Conservation (phyloP, 495 filamentous ascomycete genomes). For the Podospora tetraspora region DNA sequence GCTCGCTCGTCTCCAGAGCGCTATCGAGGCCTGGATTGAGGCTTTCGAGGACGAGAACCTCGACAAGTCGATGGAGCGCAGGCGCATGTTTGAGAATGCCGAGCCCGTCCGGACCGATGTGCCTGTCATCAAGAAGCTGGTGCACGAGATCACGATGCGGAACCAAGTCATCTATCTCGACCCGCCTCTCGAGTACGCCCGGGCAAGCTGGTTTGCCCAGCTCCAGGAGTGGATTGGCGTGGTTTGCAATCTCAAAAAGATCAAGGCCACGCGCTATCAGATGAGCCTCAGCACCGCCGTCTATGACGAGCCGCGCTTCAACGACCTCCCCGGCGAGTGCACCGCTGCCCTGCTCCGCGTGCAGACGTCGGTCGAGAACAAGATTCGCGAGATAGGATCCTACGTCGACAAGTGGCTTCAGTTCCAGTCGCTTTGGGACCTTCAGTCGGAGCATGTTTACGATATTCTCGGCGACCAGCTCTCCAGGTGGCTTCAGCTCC, state of each 20-base stretch:
- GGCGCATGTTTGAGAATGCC: conserved; percentile 36
- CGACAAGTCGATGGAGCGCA: conserved; percentile 42
- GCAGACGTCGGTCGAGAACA: conserved; percentile 73
- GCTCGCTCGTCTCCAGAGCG: conserved; percentile 67
- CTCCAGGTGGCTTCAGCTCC: conserved; percentile 83
- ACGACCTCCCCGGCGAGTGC: conserved; percentile 79
- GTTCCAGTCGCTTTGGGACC: conserved; percentile 97
- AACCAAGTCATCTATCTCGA: conserved; percentile 96
- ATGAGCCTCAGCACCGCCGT: conserved; percentile 65
- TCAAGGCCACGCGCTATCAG: conserved; percentile 92
- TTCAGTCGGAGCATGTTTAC: conserved; percentile 92
- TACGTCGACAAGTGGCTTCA: conserved; percentile 98
- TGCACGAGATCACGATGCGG: conserved; percentile 90
- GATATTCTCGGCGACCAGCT: conserved; percentile 86
- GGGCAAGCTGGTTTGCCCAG: conserved; percentile 89
- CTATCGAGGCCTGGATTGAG: conserved; percentile 76
- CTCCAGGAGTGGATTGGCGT: conserved; percentile 89
- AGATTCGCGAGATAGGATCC: conserved; percentile 63
- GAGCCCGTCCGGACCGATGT: conserved; percentile 38
- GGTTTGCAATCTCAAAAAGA: conserved; percentile 83
- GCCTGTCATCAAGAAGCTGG: conserved; percentile 60
- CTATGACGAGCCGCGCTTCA: conserved; percentile 68
- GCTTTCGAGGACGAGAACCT: conserved; percentile 64
- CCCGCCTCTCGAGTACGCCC: conserved; percentile 83
- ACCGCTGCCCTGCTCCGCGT: conserved; percentile 69